Evolutionary conservation across 176 grass and related monocot genomes (phyloP).

Genomic region (Stipa capillata): DNA sequence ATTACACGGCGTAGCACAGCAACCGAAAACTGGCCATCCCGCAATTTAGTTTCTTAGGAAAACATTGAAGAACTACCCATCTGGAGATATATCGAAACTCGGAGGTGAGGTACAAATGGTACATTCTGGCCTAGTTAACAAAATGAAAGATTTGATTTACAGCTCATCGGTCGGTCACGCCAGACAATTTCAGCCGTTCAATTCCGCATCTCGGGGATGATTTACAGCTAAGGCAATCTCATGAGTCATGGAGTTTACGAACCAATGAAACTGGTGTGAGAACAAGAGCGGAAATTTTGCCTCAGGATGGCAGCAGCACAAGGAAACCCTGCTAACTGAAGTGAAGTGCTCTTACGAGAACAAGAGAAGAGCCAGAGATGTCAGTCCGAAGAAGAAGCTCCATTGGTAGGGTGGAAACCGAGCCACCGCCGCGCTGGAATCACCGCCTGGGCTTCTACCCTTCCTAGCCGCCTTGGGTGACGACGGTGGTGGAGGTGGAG

Average conservation of each 20-base stretch:
- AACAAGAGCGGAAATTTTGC: background rate
- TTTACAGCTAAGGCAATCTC: slow-evolving; percentile 14
- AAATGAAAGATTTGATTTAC: background rate
- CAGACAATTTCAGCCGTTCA: background rate
- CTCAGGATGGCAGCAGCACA: background rate
- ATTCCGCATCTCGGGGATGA: background rate
- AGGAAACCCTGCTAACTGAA: background rate
- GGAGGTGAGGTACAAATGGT: too few species aligned
- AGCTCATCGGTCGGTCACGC: background rate
- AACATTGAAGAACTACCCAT: background rate
- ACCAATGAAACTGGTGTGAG: background rate
- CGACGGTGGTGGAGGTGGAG: slow-evolving; percentile 21
- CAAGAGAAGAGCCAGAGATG: slow-evolving; percentile 1
- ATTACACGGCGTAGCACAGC: background rate
- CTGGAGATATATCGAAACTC: background rate
- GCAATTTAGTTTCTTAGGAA: background rate
- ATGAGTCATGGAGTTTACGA: background rate
- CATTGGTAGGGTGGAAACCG: background rate
- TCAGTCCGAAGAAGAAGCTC: slow-evolving; percentile 13
- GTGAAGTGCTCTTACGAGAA: background rate
- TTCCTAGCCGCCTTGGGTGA: background rate
- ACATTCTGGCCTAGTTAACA: background rate
- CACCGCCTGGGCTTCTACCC: background rate
- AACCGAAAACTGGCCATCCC: background rate
- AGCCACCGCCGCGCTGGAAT: background rate